Evolutionary conservation across 192 early-diverging fungal species (phyloP).

Genomic region (Cetraspora pellucida): DNA sequence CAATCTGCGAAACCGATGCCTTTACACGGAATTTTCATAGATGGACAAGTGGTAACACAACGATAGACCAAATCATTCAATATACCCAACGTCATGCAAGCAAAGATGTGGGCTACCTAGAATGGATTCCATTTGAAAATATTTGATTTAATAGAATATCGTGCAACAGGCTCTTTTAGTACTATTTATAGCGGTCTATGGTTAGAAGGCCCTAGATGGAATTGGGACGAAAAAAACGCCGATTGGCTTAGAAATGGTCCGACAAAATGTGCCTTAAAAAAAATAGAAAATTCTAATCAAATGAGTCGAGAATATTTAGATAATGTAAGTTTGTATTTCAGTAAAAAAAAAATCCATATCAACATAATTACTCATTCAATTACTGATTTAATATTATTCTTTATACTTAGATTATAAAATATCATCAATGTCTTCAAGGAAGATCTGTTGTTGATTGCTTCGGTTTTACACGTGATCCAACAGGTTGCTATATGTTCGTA

Average conservation of each 20-base stretch:
- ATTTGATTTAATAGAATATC: not conserved
- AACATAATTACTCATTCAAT: not conserved
- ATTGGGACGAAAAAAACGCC: not conserved
- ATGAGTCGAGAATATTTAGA: not conserved
- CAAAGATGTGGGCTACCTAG: not conserved
- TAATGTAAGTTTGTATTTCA: not conserved
- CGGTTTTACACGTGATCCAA: slow-evolving; percentile 6
- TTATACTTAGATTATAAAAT: not conserved
- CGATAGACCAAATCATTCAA: not conserved
- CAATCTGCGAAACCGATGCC: not conserved
- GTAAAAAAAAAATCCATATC: not conserved
- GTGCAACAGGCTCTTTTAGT: not conserved
- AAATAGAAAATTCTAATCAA: not conserved
- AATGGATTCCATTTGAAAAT: not conserved
- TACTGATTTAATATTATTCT: not conserved
- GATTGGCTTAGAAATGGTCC: not conserved
- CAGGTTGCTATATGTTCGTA: not conserved
- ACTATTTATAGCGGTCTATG: slow-evolving; percentile 1
- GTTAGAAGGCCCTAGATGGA: slow-evolving; percentile 11
- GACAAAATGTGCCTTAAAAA: slow-evolving; percentile 7
- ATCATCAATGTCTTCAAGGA: not conserved
- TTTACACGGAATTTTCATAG: not conserved
- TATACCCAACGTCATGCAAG: not conserved
- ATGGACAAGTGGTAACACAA: not conserved
- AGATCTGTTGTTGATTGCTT: not conserved